These are phyloP conservation scores for Paxillus ammoniavirescens DNA, from an alignment of 768 basidiomycete genomes.

Conservation along the genomic window DNA sequence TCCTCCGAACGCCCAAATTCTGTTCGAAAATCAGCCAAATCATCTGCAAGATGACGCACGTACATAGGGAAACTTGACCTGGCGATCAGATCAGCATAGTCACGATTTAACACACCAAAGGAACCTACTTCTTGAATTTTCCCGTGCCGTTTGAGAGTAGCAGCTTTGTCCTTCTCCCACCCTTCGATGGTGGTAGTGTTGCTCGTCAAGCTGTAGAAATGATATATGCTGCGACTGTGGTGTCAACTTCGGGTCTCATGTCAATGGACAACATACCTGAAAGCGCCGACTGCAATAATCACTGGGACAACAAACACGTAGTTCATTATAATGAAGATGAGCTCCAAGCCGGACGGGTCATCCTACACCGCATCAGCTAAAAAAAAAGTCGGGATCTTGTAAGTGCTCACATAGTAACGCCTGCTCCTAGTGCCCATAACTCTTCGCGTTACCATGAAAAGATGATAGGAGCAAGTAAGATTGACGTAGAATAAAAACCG, in stretches of 20 bases:
- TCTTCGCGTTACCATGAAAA: conserved; percentile 75
- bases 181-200: conserved; percentile 97
- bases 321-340: conserved; percentile 87
- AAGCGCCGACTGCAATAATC: conserved; percentile 80
- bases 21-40: conserved; percentile 32
- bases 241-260: conserved; percentile 12
- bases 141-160: conserved; percentile 79
- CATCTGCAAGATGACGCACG: conserved; percentile 20
- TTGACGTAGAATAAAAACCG: conserved; percentile 94
- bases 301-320: conserved; percentile 85
- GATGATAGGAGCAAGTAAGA: conserved; percentile 83
- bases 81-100: conserved; percentile 2
- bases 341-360: conserved; percentile 62
- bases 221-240: conserved; percentile 67
- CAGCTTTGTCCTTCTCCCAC: conserved; percentile 96
- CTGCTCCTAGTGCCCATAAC: conserved; percentile 46
- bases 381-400: not conserved
- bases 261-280: conserved; percentile 55
- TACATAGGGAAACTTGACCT: conserved; percentile 95
- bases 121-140: conserved; percentile 71
- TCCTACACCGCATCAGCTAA: conserved; percentile 44
- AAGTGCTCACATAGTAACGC: conserved; percentile 52
- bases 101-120: not conserved
- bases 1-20: conserved; percentile 76
- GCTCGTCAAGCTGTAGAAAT: conserved; percentile 68